A percentile compares a stretch with the other conserved stretches of the same genome.
Evolutionary conservation across 2,329 filamentous ascomycete species (phyloP).

Genomic region (Aspergillus sp.): DNA sequence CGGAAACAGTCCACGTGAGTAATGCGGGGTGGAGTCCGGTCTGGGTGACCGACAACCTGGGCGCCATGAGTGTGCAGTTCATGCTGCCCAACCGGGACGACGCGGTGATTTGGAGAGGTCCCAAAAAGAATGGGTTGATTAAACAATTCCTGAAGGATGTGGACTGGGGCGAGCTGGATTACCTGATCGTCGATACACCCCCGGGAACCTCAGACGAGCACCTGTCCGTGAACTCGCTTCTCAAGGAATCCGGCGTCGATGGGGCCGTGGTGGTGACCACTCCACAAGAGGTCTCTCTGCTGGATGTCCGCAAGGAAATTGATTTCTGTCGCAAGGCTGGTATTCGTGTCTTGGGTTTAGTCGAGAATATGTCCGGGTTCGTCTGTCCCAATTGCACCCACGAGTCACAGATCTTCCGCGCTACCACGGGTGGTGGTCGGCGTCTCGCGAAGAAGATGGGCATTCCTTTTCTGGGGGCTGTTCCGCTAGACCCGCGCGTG

Average conservation of each 20-base stretch:
- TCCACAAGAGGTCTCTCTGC: constrained; percentile 82
- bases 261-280: constrained; percentile 91
- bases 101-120: constrained; percentile 92
- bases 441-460: constrained; percentile 75
- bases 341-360: constrained; percentile 77
- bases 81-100: constrained; percentile 92
- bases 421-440: constrained; percentile 80
- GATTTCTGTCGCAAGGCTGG: constrained; percentile 95
- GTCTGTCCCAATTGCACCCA: constrained; percentile 89
- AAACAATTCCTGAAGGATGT: constrained; percentile 98
- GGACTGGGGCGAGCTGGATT: constrained; percentile 93
- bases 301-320: constrained; percentile 95
- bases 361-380: constrained; percentile 97
- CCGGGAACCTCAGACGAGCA: constrained; percentile 95
- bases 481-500: constrained; percentile 87
- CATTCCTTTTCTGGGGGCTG: constrained; percentile 79
- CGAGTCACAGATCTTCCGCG: constrained; percentile 72
- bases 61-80: constrained; percentile 96
- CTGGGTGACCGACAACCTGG: constrained; percentile 89
- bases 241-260: constrained; percentile 86
- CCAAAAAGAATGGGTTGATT: constrained; percentile 97
- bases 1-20: constrained; percentile 86
- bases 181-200: constrained; percentile 87
- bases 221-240: constrained; percentile 80
- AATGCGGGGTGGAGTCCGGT: constrained; percentile 87